These are phyloP conservation scores for Parietaria judaica DNA, from an alignment of 306 rosid genomes.

Conservation along the genomic window DNA sequence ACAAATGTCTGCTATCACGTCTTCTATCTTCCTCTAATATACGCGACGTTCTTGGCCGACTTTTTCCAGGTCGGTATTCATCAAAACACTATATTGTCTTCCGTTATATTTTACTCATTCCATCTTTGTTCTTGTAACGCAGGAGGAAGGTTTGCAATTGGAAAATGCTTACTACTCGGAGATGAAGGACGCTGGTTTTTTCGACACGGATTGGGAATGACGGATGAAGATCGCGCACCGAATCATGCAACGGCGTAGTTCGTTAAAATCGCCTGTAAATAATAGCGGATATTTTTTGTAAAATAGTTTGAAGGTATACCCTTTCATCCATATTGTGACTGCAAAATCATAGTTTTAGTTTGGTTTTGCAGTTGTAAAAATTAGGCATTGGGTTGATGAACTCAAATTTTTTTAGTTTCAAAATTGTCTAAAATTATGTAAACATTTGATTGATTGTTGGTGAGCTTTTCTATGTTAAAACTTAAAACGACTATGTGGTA, in stretches of 20 bases:
- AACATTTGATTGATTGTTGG: too few species aligned
- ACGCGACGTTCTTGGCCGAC: conserved; percentile 77
- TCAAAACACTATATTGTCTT: not conserved
- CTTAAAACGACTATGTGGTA: too few species aligned
- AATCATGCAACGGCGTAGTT: conserved; percentile 9
- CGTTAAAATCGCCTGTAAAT: conserved; percentile 23
- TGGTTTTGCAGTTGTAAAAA: not conserved
- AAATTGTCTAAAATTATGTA: too few species aligned
- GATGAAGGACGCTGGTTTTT: conserved; percentile 98
- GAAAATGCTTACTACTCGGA: conserved; percentile 86
- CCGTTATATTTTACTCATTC: not conserved
- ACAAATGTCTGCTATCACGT: conserved; percentile 69
- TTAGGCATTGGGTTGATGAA: too few species aligned
- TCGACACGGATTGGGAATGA: conserved; percentile 83
- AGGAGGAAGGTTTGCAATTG: conserved; percentile 62
- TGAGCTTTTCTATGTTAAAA: too few species aligned
- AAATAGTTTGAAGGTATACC: not conserved
- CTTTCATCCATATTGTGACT: conserved; percentile 1
- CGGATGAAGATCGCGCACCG: conserved; percentile 17
- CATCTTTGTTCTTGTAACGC: not conserved
- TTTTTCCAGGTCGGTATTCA: conserved; percentile 54
- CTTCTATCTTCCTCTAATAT: conserved; percentile 82
- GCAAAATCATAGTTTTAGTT: not conserved
- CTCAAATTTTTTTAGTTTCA: too few species aligned
- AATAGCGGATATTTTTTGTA: conserved; percentile 25